Base-by-base conservation (phyloP, 768 basidiomycete species). In the Rhodotorula taiwanensis region DNA sequence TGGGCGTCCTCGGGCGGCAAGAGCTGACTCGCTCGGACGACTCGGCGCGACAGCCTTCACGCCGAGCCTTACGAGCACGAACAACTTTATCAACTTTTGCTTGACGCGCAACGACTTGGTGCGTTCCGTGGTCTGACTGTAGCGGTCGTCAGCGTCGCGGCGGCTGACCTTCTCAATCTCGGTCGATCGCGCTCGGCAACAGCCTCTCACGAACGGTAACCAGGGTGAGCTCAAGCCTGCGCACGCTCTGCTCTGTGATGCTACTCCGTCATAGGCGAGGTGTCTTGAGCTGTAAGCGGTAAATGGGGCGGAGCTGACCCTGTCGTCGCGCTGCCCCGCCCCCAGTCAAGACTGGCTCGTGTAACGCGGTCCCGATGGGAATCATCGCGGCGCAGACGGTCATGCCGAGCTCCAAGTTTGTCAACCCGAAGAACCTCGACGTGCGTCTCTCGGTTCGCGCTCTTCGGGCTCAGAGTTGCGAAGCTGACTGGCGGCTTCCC, bases 121-220 rank as follows among this genome's bases (percentile, higher is more conserved):
- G 25, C 30, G 56, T 31, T 27, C 21, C 25, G 4, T 4, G 25
- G n/a, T 16, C 23, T 25, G 3, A 10, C 11, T 23, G 1, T 27
- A 30, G 18, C 7, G 8, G 21, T 6, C 16, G 6, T 21, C 43
- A 16, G 43, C 15, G 13, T 25, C n/a, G 28, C 6, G 33, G 34
- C 13, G 10, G 21, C 39, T 53, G 28, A 41, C 39, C 52, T 53
- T 28, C 52, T 39, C 39, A 11, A 41, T 20, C 33, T 20, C 27
- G 36, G 13, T 20, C 15, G n/a, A n/a, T 16, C 6, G 83, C 85
- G 25, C 95, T 97, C 80, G 97, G 97, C 83, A n/a, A n/a, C n/a
- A 94, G 97, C 73, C 94, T 92, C 23, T 53, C 52, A 53, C 52
- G 20, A 42, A 30, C 28, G 52, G 39, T 5, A 42, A 53, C 27